Conservation (phyloP, 78 protist species). For the Polysphondylium violaceum region DNA sequence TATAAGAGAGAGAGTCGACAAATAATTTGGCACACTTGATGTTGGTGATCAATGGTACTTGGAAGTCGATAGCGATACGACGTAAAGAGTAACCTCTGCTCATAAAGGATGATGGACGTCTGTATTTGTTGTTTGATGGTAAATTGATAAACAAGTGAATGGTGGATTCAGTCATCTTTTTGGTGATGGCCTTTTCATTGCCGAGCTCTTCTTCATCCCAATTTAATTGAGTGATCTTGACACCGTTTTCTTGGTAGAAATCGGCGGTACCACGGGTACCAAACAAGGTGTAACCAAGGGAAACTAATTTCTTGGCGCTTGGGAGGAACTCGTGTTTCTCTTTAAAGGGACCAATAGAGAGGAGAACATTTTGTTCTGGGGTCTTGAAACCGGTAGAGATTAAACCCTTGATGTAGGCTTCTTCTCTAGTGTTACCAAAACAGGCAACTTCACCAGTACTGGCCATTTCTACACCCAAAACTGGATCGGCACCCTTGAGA, state of each 20-base stretch:
- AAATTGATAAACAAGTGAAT: conserved; percentile 91
- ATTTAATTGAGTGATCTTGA: conserved; percentile 56
- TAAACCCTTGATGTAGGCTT: conserved; percentile 97
- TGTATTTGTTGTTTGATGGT: conserved; percentile 88
- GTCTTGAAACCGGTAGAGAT: conserved; percentile 91
- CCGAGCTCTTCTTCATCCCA: conserved; percentile 63
- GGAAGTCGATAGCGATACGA: conserved; percentile 91
- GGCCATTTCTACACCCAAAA: conserved; percentile 98
- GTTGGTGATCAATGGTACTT: conserved; percentile 92
- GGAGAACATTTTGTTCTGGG: conserved; percentile 81
- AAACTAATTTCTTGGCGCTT: conserved; percentile 68
- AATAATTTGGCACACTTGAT: conserved; percentile 94
- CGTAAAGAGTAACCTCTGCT: conserved; percentile 92
- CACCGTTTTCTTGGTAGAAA: conserved; percentile 80
- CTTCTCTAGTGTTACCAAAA: conserved; percentile 91
- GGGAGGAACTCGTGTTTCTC: conserved; percentile 90
- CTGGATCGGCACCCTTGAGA: conserved; percentile 97
- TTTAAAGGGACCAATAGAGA: conserved; percentile 91
- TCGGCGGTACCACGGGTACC: conserved; percentile 90
- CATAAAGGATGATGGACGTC: conserved; percentile 90
- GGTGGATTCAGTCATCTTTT: conserved; percentile 35
- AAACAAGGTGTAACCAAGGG: conserved; percentile 82
- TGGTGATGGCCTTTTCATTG: conserved; percentile 32
- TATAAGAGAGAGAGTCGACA: conserved; percentile 80
- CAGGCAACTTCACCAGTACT: conserved; percentile 99